Evolutionary conservation across 495 filamentous ascomycete genomes (phyloP), one percentile per base, ranked within the genome.

Genomic region (Glutinoglossum americanum): DNA sequence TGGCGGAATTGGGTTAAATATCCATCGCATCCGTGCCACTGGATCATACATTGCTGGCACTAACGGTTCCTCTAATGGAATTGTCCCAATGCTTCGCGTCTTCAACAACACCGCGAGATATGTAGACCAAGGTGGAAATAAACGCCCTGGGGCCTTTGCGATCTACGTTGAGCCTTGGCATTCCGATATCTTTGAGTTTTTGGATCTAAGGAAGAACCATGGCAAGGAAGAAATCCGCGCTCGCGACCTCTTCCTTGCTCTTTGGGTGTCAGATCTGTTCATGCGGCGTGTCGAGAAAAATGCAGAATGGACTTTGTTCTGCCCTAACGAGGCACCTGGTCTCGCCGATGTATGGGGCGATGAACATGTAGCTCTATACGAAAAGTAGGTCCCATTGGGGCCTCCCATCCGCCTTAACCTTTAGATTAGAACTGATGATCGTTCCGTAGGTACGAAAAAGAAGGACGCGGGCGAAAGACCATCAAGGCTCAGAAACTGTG

Each of bases 91-190:
- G 90, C 81, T 98, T 28, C 83, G 90, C 41, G 92, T 98, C 59
- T 98, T 85, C 80, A 97, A 98, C 76, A 96, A 97, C 74, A 98
- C 92, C 56, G 92, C 92, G 25, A 80, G 92, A 65, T 98, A 98
- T 67, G 92, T 98, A 55, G 92, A 98, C 66, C 92, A 98, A 72
- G 92, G 92, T 71, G 92, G 92, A 64, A 98, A 98, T 78, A 98
- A 98, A 80, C 86, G 92, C 48, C 92, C 92, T 35, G 92, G 92
- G 71, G 92, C 92, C 55, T 98, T 98, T 69, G 92, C 92, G 62
- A 93, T 97, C 70, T 98, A 98, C 72, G 77, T 98, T n/a, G 92
- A 98, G 76, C 92, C 92, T 19, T 98, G 92, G 92, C 92, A 98
- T 72, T 83, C 89, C 23, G 92, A 98, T 73, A 84, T 98, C 41